Evolutionary conservation across 1,284 basidiomycete species (phyloP), one percentile per base, ranked within the genome.

Genomic region (Neotropicomus parvogracilis): DNA sequence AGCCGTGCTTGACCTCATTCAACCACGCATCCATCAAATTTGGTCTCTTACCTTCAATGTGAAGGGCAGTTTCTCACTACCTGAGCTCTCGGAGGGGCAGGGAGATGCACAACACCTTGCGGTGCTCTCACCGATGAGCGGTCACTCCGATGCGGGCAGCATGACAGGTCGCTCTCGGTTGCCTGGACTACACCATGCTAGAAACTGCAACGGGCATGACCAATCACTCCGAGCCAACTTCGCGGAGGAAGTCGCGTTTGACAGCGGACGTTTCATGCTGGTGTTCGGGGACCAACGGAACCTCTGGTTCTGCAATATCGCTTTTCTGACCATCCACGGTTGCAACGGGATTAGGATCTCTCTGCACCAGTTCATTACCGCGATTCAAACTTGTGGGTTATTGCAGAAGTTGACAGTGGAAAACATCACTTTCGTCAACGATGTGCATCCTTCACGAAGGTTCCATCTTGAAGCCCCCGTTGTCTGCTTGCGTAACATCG

Each of bases 391-490:
- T 10, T 53, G 48, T n/a, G 11, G 7, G 3, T 36, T 28, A 5
- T 26, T 53, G 17, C 21, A 46, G 33, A 39, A 11, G 32, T 20
- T 52, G 37, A 32, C 16, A 6, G 24, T 53, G 11, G 53, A 53
- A 28, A 33, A 52, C 20, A 11, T 46, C 7, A 6, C 28, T 14
- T 53, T 52, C 16, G 26, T 40, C 48, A 52, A 55, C 37, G 53
- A 53, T 17, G n/a, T 55, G 12, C 48, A 37, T 32, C n/a, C 53
- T 20, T 52, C 39, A 21, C 16, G 28, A 20, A 55, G 48, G 27
- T 55, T 55, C 36, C 35, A 12, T n/a, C 48, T 53, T 3, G 53
- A 53, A 46, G 36, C 10, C 16, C 48, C 53, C 10, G 8, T 46
- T 19, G 19, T 53, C 27, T 26, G 19, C 32, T 16, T 53, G 2